Conservation (phyloP, 23 red algal genomes). For the Pyropia yezoensis region DNA sequence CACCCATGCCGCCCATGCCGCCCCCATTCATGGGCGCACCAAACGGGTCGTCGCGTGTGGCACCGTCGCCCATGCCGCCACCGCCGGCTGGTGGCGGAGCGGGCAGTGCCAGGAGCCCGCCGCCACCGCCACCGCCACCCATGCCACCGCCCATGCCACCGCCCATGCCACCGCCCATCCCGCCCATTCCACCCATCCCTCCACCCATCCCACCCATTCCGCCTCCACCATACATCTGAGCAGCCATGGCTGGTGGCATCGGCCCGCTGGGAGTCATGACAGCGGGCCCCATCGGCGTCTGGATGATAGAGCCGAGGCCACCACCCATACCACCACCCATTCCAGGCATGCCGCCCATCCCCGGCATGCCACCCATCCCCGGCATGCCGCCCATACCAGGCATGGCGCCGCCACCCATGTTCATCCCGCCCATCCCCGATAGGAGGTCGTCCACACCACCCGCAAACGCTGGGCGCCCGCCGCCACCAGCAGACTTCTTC, state of each 20-base stretch:
- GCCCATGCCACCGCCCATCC: conserved; percentile 35
- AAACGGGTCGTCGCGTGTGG: neutral
- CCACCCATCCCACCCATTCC: conserved; percentile 38
- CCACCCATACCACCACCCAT: conserved; percentile 18
- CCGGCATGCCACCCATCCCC: conserved; percentile 6
- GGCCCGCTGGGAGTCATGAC: conserved; percentile 55
- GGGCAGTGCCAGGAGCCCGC: neutral
- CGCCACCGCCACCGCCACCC: neutral
- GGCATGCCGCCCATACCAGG: conserved; percentile 3
- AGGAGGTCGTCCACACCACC: conserved; percentile 64
- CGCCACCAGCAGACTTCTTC: conserved; percentile 1
- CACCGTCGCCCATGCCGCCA: neutral
- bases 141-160: conserved; percentile 35
- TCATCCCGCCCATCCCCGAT: conserved; percentile 21
- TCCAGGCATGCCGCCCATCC: conserved; percentile 1
- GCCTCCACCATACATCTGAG: conserved; percentile 53
- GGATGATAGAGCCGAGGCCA: conserved; percentile 50
- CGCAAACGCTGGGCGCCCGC: conserved; percentile 30
- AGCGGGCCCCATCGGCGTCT: conserved; percentile 65
- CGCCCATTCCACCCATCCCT: conserved; percentile 23
- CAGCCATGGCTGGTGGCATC: conserved; percentile 69
- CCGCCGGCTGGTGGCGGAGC: neutral
- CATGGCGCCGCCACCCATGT: neutral
- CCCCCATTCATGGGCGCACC: neutral
- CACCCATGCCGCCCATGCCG: conserved; percentile 40